These are phyloP conservation scores for Paramarasmius palmivorus DNA, from an alignment of 1,284 basidiomycete genomes.

Conservation along the genomic window DNA sequence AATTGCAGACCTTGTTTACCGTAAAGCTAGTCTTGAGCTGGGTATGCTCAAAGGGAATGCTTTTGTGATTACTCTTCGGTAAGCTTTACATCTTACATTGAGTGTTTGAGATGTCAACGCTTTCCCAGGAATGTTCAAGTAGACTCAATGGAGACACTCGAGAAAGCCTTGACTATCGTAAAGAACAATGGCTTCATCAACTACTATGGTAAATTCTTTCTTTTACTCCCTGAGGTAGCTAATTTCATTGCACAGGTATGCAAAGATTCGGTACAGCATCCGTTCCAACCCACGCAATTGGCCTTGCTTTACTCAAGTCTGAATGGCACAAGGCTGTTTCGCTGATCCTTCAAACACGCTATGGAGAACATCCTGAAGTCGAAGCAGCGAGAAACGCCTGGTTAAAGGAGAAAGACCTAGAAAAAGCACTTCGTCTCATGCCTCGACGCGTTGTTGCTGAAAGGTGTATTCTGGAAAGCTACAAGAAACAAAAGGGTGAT, in stretches of 20 bases:
- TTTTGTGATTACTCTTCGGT: constrained; percentile 94
- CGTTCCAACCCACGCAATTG: constrained; percentile 93
- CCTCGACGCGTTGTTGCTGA: constrained; percentile 92
- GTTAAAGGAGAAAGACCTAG: constrained; percentile 76
- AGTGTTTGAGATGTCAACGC: constrained; percentile 8
- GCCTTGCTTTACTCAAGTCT: constrained; percentile 83
- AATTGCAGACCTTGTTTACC: constrained; percentile 87
- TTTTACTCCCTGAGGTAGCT: neutral
- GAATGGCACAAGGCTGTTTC: constrained; percentile 89
- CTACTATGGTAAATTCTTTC: constrained; percentile 77
- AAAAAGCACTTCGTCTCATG: constrained; percentile 79
- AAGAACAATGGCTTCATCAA: constrained; percentile 93
- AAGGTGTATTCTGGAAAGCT: constrained; percentile 87
- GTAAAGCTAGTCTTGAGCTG: constrained; percentile 80
- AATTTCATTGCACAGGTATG: constrained; percentile 66
- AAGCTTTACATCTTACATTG: constrained; percentile 22
- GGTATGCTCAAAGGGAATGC: constrained; percentile 96
- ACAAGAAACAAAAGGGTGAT: constrained; percentile 78
- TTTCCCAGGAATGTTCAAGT: constrained; percentile 76
- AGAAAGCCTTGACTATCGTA: constrained; percentile 79
- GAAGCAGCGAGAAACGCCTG: constrained; percentile 79
- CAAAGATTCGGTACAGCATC: constrained; percentile 98
- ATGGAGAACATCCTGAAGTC: constrained; percentile 90
- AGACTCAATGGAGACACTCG: constrained; percentile 69
- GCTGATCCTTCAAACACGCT: constrained; percentile 79